Evolutionary conservation across 371 early-diverging fungal species (phyloP), one percentile per base, ranked within the genome.

Genomic region (Mortierella sp.): DNA sequence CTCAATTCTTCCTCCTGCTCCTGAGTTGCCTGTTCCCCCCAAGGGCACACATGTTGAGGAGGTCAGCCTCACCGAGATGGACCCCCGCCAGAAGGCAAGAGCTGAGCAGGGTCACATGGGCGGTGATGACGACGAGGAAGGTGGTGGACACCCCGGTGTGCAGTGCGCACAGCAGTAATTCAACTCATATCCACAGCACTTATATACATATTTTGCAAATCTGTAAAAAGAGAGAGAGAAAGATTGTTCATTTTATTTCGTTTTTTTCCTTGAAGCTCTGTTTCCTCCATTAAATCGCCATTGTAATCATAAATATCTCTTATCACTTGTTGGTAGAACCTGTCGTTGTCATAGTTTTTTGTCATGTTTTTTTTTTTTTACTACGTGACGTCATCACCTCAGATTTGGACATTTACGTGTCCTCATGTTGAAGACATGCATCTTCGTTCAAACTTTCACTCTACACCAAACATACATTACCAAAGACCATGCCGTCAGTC

Each of bases 141-240:
- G 86, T 15, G 83, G 85, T 56, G 82, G 83, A 61, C 88, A 89
- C 19, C 93, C 96, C 29, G 92, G 92, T 45, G 97, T 97, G 68
- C 97, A 97, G 87, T 97, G 97, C 86, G 95, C 96, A 58, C 96
- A 96, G 83, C 96, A 96, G 87, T 97, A 75, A 42, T 60, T 19
- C 35, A 45, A 35, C 17, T 53, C 26, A 56, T 55, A 65, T 28
- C 55, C 35, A 53, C 54, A 35, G 6, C 28, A 32, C 26, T 29
- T 31, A 54, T 32, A 54, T 32, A 64, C 54, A 42, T 37, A 49
- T 42, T 34, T 66, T 26, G 57, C 67, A 66, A 57, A 23, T 37
- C 42, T 43, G 64, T 64, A 64, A 56, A 64, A 31, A 54, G 22
- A 37, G n/a, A 28, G 22, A 60, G 40, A 37, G 22, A 60, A 26